A percentile compares a stretch with the other conserved stretches of the same genome.
These are phyloP conservation scores for Diatrype stigma DNA, from an alignment of 2,329 filamentous ascomycete genomes.

Conservation along the genomic window DNA sequence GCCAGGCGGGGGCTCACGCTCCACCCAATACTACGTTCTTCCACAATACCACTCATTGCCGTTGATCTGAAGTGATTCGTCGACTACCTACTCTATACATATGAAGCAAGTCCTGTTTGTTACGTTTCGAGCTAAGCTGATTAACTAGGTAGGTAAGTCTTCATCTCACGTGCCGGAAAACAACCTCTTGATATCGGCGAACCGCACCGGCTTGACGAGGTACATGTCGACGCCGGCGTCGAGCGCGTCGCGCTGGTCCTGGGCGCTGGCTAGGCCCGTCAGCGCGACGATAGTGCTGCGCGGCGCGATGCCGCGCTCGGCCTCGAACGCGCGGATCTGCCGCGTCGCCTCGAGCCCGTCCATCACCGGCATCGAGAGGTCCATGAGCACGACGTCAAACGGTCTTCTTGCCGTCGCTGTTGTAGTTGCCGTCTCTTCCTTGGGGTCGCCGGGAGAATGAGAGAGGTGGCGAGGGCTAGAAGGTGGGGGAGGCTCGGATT, in stretches of 20 bases:
- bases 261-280: conserved; percentile 47
- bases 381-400: conserved; percentile 38
- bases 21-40: too few relatives aligned
- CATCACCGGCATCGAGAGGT: conserved; percentile 54
- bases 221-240: conserved; percentile 16
- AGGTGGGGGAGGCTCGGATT: too few relatives aligned
- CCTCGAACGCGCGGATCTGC: conserved; percentile 45
- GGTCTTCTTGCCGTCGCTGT: neutral
- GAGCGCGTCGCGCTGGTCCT: conserved; percentile 44
- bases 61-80: too few relatives aligned
- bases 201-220: conserved; percentile 17
- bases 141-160: too few relatives aligned
- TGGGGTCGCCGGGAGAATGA: too few relatives aligned
- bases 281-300: conserved; percentile 47
- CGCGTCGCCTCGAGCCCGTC: conserved; percentile 46
- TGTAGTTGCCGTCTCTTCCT: neutral
- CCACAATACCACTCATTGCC: too few relatives aligned
- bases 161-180: neutral
- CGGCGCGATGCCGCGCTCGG: conserved; percentile 30
- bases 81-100: too few relatives aligned
- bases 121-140: too few relatives aligned
- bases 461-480: too few relatives aligned
- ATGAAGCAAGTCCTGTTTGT: too few relatives aligned
- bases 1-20: too few relatives aligned
- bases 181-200: conserved; percentile 1